Evolutionary conservation across 139 green algal species (phyloP).

Genomic region (Monoraphidium neglectum): DNA sequence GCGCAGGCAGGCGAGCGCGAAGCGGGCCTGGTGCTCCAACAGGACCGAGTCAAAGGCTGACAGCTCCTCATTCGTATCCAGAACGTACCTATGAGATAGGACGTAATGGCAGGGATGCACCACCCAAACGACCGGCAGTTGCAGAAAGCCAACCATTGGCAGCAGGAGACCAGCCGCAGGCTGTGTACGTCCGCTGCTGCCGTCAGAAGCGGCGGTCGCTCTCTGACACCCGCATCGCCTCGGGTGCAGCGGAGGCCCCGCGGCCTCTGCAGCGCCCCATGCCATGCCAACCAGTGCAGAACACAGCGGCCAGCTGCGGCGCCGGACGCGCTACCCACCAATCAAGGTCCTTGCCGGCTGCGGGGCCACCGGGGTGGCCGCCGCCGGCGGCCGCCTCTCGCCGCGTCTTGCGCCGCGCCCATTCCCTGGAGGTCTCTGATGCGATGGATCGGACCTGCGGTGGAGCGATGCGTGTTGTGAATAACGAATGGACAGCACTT

Average conservation of each 20-base stretch:
- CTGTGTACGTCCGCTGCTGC: neutral
- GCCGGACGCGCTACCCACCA: neutral
- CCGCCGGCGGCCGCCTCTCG: neutral
- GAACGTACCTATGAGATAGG: neutral
- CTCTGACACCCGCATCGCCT: neutral
- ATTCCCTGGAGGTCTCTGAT: neutral
- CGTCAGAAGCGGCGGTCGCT: neutral
- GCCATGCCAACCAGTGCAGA: neutral
- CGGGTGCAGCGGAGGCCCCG: neutral
- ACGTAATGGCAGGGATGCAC: neutral
- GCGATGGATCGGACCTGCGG: conserved; percentile 5
- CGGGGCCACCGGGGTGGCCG: neutral
- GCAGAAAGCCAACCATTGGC: neutral
- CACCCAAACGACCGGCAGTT: neutral
- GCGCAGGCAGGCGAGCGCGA: neutral
- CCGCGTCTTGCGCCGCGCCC: neutral
- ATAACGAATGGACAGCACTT: neutral
- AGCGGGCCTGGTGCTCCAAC: conserved; percentile 1
- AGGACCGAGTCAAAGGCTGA: neutral
- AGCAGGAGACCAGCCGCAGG: neutral
- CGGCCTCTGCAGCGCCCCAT: no score
- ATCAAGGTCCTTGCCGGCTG: neutral
- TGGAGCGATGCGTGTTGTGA: neutral
- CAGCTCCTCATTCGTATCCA: conserved; percentile 2
- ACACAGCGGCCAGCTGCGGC: neutral